Base-by-base conservation (phyloP, 805 yeast species). In the Lachancea thermotolerans region DNA sequence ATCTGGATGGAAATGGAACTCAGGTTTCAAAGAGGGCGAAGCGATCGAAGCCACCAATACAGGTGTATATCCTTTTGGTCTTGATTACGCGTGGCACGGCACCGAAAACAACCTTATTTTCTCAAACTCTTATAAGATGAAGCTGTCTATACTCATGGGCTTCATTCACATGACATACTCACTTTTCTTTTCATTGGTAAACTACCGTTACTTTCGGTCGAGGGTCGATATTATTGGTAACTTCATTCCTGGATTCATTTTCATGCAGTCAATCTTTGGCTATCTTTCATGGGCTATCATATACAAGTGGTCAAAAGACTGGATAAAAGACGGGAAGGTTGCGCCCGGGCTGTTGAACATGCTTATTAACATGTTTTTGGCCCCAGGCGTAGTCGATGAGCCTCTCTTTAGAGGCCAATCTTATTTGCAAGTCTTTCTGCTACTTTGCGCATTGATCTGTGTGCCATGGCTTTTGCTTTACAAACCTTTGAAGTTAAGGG, bases 31-130 rank as follows among this genome's bases (percentile, higher is more conserved):
- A 52, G 73, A 69, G 48, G 95, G 95, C 18, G 85, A 85, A 35
- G 61, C 79, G 3, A 74, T 90, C 46, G 73, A 71, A 38, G 97
- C 89, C 10, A 72, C 72, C 32, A 73, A 76, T 55, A 72, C 72
- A 11, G 87, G 91, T 8, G 79, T 79, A 10, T 93, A 93, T 60
- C 70, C 82, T 4, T 70, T 93, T 61, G 99, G 99, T 42, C 67
- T 93, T 42, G 99, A 93, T 67, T 85, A 83, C 52, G 85, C 83
- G 10, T 93, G 99, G 99, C 99, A 93, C 66, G 96, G 97, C 14
- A 77, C 98, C 35, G 99, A 93, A 55, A 93, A 93, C 69, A 81
- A 82, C 42, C 73, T 93, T 57, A 68, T 95, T 47, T 93, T 93
- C 68, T 78, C 95, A 41, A 93, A 93, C 70, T 90, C 98, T 2